phyloP scores from a whole-genome alignment of 495 filamentous ascomycete genomes.

The Xylaria acuta region DNA sequence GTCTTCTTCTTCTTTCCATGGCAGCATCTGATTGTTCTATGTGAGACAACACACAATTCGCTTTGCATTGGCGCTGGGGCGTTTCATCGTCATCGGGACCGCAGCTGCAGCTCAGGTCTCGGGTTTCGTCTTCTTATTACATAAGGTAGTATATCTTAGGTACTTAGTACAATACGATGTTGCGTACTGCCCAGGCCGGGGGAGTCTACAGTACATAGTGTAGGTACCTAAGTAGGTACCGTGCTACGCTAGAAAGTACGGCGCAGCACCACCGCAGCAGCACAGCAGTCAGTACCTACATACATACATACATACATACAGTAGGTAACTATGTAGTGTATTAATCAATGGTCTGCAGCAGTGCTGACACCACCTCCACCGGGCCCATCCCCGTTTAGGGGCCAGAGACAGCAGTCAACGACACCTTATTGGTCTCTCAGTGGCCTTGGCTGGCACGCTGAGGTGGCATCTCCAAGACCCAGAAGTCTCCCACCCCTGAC shows the following conservation, averaged over 20 bases:
- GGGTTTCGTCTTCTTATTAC: neutral
- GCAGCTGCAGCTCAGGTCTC: conserved; percentile 2
- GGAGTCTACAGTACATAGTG: neutral
- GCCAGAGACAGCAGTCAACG: neutral
- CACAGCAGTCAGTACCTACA: neutral
- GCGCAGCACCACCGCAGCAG: neutral
- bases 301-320: too few species aligned
- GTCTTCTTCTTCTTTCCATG: neutral
- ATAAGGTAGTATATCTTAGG: neutral
- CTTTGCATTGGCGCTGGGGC: conserved; percentile 1
- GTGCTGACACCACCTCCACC: conserved; percentile 18
- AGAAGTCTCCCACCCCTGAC: neutral
- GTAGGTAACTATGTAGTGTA: neutral
- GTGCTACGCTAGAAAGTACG: neutral
- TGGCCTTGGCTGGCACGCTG: conserved; percentile 1
- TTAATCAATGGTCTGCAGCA: neutral
- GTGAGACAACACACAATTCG: neutral
- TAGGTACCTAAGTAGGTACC: neutral
- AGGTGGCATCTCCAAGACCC: conserved; percentile 18
- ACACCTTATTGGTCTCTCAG: neutral
- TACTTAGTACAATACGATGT: too few species aligned
- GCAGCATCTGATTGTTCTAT: neutral
- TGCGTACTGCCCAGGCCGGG: too few species aligned
- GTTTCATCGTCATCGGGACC: conserved; percentile 18
- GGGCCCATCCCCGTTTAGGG: conserved; percentile 4